A percentile compares a stretch with the other conserved stretches of the same genome.
These are phyloP conservation scores for Babesia microti DNA, from an alignment of 169 alveolate genomes.

Conservation along the genomic window DNA sequence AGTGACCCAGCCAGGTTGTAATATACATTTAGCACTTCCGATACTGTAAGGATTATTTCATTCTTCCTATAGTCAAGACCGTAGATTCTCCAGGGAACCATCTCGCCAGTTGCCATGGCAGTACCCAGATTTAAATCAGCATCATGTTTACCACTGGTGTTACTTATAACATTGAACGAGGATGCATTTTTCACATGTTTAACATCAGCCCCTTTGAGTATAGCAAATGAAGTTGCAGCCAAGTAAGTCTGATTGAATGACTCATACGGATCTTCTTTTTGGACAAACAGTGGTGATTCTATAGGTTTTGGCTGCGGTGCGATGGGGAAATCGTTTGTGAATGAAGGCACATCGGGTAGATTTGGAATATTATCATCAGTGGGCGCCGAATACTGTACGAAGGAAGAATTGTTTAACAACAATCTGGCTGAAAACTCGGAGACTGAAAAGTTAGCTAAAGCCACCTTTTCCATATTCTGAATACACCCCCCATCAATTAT, in stretches of 20 bases:
- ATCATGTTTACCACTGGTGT: conserved; percentile 1
- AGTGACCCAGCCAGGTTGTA: conserved; percentile 16
- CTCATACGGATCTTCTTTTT: too few species aligned
- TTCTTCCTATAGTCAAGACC: conserved; percentile 1
- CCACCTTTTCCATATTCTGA: conserved; percentile 16
- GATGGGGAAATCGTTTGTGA: too few species aligned
- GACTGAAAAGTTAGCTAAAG: conserved; percentile 7
- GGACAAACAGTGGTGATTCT: too few species aligned
- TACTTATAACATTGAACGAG: not conserved
- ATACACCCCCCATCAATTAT: conserved; percentile 39
- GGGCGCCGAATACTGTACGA: too few species aligned
- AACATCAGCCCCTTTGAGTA: too few species aligned
- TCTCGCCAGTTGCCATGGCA: not conserved
- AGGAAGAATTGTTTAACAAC: too few species aligned
- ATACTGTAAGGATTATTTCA: conserved; percentile 2
- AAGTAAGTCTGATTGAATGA: too few species aligned
- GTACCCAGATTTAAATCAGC: not conserved
- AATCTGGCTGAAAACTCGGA: too few species aligned
- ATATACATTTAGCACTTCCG: conserved; percentile 13
- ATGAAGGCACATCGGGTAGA: not conserved
- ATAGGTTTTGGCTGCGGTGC: too few species aligned
- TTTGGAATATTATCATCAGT: not conserved
- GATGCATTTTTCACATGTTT: not conserved
- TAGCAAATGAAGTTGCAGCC: too few species aligned
- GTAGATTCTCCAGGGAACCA: conserved; percentile 8